phyloP scores from a whole-genome alignment of 2,329 filamentous ascomycete species.

The Fusarium coffeatum region DNA sequence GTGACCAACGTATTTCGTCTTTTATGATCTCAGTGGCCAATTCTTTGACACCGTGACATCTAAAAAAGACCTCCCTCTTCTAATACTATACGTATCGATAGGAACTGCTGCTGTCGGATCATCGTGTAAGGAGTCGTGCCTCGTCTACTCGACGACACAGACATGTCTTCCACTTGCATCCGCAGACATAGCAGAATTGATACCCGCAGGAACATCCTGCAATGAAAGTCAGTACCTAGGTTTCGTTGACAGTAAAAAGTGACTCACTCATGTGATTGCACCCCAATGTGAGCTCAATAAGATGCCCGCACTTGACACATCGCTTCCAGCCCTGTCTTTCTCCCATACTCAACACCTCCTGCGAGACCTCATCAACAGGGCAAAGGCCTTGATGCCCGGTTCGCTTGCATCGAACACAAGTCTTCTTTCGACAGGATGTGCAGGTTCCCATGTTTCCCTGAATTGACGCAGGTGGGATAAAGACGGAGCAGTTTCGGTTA shows the following conservation, averaged over 20 bases:
- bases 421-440: too few species aligned
- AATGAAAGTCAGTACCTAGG: too few species aligned
- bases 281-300: background rate
- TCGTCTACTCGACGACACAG: background rate
- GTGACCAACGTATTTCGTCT: too few species aligned
- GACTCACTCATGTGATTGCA: background rate
- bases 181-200: constrained; percentile 63
- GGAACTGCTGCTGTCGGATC: too few species aligned
- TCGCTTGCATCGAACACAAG: background rate
- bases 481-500: background rate
- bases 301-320: background rate
- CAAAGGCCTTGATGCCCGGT: background rate
- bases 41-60: too few species aligned
- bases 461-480: background rate
- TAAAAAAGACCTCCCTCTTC: too few species aligned
- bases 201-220: constrained; percentile 49
- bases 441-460: too few species aligned
- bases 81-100: too few species aligned
- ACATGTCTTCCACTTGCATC: constrained; percentile 51
- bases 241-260: too few species aligned
- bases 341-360: background rate
- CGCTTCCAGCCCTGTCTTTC: background rate
- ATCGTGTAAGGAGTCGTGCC: background rate
- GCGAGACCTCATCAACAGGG: background rate
- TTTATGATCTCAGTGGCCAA: too few species aligned